phyloP scores from a whole-genome alignment of 805 yeast species.

The Komagataella ulmi region DNA sequence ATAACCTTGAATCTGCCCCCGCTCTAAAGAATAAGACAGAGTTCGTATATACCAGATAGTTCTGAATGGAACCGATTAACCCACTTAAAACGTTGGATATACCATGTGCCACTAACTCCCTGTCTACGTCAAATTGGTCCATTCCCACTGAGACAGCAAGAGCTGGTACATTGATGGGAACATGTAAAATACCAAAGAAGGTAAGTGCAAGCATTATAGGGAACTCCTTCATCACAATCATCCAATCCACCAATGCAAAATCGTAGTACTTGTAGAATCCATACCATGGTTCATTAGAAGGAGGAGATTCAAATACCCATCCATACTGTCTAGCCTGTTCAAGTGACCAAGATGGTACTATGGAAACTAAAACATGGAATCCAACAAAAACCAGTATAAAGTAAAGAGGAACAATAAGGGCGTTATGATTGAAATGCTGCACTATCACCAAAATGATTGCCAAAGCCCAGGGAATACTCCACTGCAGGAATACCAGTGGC shows the following conservation, averaged over 20 bases:
- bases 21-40: constrained; percentile 84
- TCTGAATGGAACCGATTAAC: constrained; percentile 75
- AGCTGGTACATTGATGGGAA: constrained; percentile 96
- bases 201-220: constrained; percentile 96
- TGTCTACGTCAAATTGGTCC: constrained; percentile 80
- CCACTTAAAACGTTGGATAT: constrained; percentile 82
- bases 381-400: constrained; percentile 57
- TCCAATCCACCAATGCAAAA: constrained; percentile 64
- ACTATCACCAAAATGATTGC: constrained; percentile 47
- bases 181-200: constrained; percentile 90
- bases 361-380: constrained; percentile 56
- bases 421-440: constrained; percentile 44
- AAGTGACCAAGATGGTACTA: constrained; percentile 55
- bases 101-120: constrained; percentile 93
- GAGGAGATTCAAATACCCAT: constrained; percentile 70
- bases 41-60: constrained; percentile 90
- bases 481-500: constrained; percentile 35
- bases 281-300: constrained; percentile 76
- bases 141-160: constrained; percentile 81
- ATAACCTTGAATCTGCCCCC: constrained; percentile 82
- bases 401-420: constrained; percentile 69
- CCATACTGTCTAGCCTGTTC: constrained; percentile 55
- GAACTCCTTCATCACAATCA: constrained; percentile 45
- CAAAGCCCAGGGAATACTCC: constrained; percentile 58
- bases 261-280: constrained; percentile 66